These are phyloP conservation scores for Crucibulum laeve DNA, from an alignment of 768 basidiomycete species.

Conservation along the genomic window DNA sequence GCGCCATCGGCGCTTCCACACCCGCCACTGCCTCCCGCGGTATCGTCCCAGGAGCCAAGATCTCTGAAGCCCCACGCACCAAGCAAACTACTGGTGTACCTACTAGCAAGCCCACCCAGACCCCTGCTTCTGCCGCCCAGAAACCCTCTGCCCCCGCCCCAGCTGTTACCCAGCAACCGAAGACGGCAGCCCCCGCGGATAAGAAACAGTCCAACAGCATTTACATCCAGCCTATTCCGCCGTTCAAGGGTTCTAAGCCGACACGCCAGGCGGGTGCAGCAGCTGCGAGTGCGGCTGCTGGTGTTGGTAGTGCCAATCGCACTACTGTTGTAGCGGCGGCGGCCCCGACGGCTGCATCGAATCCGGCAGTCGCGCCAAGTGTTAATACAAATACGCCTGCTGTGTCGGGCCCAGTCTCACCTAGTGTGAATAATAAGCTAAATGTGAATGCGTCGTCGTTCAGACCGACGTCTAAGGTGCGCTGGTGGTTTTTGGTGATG, in stretches of 20 bases:
- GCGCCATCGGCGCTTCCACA: slow-evolving; percentile 61
- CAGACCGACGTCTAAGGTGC: slow-evolving; percentile 80
- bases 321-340: neutral
- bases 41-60: slow-evolving; percentile 31
- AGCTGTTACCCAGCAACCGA: slow-evolving; percentile 9
- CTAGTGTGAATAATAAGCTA: slow-evolving; percentile 55
- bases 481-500: slow-evolving; percentile 13
- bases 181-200: slow-evolving; percentile 25
- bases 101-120: neutral
- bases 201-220: slow-evolving; percentile 57
- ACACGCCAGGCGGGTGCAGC: slow-evolving; percentile 6
- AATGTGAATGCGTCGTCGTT: slow-evolving; percentile 92
- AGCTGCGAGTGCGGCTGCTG: no score
- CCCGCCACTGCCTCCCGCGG: slow-evolving; percentile 47
- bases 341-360: neutral
- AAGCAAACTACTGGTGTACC: slow-evolving; percentile 7
- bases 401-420: slow-evolving; percentile 36
- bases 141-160: slow-evolving; percentile 25
- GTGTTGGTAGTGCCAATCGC: slow-evolving; percentile 15
- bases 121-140: slow-evolving; percentile 5
- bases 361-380: slow-evolving; percentile 10
- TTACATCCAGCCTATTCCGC: slow-evolving; percentile 87
- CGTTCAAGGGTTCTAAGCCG: slow-evolving; percentile 64
- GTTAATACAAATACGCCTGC: slow-evolving; percentile 43
- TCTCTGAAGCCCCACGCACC: slow-evolving; percentile 10